Evolutionary conservation across 805 yeast genomes (phyloP).

Genomic region (Ogataea pilisensis): DNA sequence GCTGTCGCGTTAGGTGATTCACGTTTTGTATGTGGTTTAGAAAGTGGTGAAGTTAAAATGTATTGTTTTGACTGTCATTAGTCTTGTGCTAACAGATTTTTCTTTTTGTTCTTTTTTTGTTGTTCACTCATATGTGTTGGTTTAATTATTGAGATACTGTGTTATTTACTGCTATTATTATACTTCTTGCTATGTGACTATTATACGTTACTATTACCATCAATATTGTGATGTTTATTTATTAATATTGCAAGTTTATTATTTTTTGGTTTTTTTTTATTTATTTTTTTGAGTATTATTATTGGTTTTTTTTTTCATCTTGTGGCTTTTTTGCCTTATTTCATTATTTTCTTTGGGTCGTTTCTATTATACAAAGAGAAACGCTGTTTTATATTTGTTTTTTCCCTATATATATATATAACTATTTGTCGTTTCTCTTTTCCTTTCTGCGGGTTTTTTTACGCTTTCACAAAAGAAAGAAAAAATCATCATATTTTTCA

Average conservation of each 20-base stretch:
- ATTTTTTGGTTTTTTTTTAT: background rate
- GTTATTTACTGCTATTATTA: too few relatives aligned
- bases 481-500: too few relatives aligned
- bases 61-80: slow-evolving; percentile 59
- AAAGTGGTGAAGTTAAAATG: slow-evolving; percentile 81
- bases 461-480: too few relatives aligned
- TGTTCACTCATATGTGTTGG: background rate
- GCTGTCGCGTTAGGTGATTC: slow-evolving; percentile 89
- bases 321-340: background rate
- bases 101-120: background rate
- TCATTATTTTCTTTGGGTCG: too few relatives aligned
- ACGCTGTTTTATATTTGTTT: too few relatives aligned
- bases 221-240: too few relatives aligned
- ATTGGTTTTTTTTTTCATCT: background rate
- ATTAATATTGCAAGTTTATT: too few relatives aligned
- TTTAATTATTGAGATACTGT: background rate
- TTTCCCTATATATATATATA: too few relatives aligned
- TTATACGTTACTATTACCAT: too few relatives aligned
- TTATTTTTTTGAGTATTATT: background rate
- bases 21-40: slow-evolving; percentile 85
- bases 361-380: too few relatives aligned
- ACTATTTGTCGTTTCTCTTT: too few relatives aligned
- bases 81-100: background rate
- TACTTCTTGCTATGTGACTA: background rate
- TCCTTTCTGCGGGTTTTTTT: too few relatives aligned